Conservation (phyloP, 352 stramenopile genomes). For the Thalassiosira mediterranea region DNA sequence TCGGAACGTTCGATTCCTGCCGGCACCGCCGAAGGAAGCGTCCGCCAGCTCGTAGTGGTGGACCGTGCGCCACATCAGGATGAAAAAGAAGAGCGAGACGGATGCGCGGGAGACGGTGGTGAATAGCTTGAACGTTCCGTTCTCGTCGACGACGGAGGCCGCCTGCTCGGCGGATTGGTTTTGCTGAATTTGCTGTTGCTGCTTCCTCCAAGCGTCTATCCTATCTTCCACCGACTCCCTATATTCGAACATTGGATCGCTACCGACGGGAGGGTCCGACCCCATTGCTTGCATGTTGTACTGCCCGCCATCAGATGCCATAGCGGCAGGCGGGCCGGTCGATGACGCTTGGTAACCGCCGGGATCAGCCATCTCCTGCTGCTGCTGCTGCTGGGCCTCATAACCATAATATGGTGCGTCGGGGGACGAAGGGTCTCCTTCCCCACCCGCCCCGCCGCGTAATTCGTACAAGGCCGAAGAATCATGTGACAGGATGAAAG, state of each 20-base stretch:
- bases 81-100: conserved; percentile 76
- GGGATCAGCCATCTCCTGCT: no score
- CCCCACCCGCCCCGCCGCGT: no score
- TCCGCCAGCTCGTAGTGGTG: conserved; percentile 80
- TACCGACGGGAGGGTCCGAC: no score
- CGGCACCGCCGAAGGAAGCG: conserved; percentile 34
- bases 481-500: no score
- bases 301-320: no score
- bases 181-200: conserved; percentile 45
- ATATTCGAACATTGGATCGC: conserved; percentile 21
- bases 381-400: no score
- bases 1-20: conserved; percentile 4
- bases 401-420: no score
- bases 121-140: conserved; percentile 73
- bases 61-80: conserved; percentile 79
- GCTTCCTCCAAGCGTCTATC: conserved; percentile 36
- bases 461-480: no score
- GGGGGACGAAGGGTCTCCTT: no score
- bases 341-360: no score
- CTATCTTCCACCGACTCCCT: conserved; percentile 52
- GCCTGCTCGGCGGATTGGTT: conserved; percentile 23
- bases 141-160: conserved; percentile 50
- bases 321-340: no score
- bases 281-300: no score
- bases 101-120: conserved; percentile 66